Evolutionary conservation across 1,284 basidiomycete genomes (phyloP).

Genomic region (Pholiota adiposa): DNA sequence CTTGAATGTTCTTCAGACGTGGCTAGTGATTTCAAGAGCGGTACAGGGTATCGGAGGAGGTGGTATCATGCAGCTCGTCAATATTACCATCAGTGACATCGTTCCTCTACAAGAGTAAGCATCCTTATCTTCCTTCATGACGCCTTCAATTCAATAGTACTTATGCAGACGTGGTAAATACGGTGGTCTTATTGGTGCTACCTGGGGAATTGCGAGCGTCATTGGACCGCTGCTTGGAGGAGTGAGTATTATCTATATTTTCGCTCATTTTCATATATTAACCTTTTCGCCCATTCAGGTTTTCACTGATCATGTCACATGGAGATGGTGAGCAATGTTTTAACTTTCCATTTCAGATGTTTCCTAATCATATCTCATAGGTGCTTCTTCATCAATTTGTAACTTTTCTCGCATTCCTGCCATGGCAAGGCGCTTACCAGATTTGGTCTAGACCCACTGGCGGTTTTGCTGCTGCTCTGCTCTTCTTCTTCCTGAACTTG

Average conservation of each 20-base stretch:
- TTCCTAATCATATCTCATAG: conserved; percentile 32
- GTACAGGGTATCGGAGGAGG: conserved; percentile 87
- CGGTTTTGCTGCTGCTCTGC: conserved; percentile 67
- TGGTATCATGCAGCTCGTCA: conserved; percentile 65
- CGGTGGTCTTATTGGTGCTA: conserved; percentile 73
- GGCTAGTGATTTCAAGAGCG: conserved; percentile 76
- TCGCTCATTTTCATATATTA: not conserved
- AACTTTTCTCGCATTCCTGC: conserved; percentile 23
- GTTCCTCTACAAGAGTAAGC: conserved; percentile 74
- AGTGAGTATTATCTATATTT: conserved; percentile 42
- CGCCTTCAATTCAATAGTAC: not conserved
- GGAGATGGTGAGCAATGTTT: conserved; percentile 61
- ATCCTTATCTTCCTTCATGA: not conserved
- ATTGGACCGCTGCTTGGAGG: conserved; percentile 79
- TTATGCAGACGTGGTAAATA: conserved; percentile 71
- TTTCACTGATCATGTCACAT: conserved; percentile 73
- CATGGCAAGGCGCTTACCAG: conserved; percentile 8
- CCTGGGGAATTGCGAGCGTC: conserved; percentile 83
- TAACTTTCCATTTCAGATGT: not conserved
- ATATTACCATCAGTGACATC: conserved; percentile 84
- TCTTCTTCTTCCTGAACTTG: conserved; percentile 85
- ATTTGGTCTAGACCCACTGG: conserved; percentile 67
- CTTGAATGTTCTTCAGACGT: conserved; percentile 41
- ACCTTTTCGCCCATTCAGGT: conserved; percentile 11
- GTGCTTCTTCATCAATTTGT: conserved; percentile 81